Base-by-base conservation (phyloP, 345 rosid genomes). In the Dimocarpus longan region DNA sequence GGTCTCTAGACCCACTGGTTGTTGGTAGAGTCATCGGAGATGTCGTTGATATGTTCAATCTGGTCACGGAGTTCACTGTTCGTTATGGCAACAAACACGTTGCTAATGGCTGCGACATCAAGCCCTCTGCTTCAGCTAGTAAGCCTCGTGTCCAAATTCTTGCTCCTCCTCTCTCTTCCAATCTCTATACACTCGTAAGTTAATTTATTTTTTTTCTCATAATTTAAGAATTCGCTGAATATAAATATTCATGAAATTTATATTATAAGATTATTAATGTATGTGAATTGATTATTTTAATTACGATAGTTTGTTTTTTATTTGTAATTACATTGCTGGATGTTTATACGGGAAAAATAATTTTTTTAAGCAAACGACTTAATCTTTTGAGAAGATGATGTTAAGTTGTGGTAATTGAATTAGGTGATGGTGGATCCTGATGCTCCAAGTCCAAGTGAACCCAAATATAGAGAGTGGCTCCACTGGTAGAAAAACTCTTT, bases 401-500 rank as follows among this genome's bases (percentile, higher is more conserved):
- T 4, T 28, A 12, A 28, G 37, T 32, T 32, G 32, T 18, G 26
- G 26, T 54, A 9, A 19, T 71, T 71, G 10, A 8, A 8, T 26
- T 42, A 84, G 84, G 80, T 84, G 42, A 70, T 78, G 86, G 84
- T 84, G 59, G 84, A 84, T 75, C 84, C 86, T 43, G 84, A 81
- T 75, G 86, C 84, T 66, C 86, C 84, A 32, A 81, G 82, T 39
- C 86, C 86, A 9, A 84, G 84, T 42, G 86, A 84, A 19, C 86
- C 86, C 50, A 81, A 26, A 63, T 48, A 69, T 22, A 71, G 86
- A 54, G 84, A 81, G 73, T 84, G 80, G 82, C 82, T 84, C 32
- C 82, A 75, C 67, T 81, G 86, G 84, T 84, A 66, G 39, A 12
- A 10, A 3, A 26, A 12, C 37, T 32, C 52, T 48, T 21, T 3